Evolutionary conservation across 139 green algal genomes (phyloP).

Genomic region (Chlamydomonas schloesseri): DNA sequence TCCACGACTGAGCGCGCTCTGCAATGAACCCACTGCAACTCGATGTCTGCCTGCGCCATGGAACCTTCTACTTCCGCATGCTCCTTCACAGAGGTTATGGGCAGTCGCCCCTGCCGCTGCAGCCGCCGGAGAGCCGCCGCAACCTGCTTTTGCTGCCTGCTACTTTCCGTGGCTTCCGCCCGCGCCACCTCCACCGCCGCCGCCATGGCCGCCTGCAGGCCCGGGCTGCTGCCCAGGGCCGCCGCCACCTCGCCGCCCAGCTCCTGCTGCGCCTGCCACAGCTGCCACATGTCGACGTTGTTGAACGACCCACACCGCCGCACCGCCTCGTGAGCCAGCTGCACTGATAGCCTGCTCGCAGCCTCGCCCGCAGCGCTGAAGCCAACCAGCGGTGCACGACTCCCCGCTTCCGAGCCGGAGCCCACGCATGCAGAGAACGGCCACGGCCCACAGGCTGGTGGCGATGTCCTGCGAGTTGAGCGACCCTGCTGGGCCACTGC

Average conservation of each 20-base stretch:
- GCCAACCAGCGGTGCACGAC: too few relatives aligned
- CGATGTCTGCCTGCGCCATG: neutral
- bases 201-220: neutral
- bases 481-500: too few relatives aligned
- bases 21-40: neutral
- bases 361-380: too few relatives aligned
- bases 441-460: neutral
- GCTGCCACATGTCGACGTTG: neutral
- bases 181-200: too few relatives aligned
- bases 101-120: neutral
- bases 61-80: neutral
- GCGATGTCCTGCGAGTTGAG: neutral
- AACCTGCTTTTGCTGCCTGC: too few relatives aligned
- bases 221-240: too few relatives aligned
- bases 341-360: too few relatives aligned
- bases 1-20: neutral
- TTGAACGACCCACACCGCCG: neutral
- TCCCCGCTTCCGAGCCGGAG: too few relatives aligned
- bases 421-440: neutral
- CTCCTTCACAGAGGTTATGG: neutral
- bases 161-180: too few relatives aligned
- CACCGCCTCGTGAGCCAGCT: too few relatives aligned
- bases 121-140: neutral
- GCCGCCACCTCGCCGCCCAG: neutral
- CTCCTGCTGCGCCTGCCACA: neutral